Evolutionary conservation across 306 rosid genomes (phyloP), one percentile per base, ranked within the genome.

Genomic region (Alnus glutinosa): DNA sequence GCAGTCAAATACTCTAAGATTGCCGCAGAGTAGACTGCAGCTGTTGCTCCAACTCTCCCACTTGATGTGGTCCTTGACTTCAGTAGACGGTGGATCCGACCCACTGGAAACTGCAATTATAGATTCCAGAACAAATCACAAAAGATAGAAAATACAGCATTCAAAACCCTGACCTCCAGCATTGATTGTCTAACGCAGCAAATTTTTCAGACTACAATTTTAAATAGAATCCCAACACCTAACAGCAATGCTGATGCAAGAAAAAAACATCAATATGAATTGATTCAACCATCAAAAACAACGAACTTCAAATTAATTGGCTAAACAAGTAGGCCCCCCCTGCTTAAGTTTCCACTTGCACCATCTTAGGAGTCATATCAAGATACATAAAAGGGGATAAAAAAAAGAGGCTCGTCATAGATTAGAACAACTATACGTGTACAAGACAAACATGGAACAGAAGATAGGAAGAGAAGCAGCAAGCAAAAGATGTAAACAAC

Each of bases 1-100:
- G 95, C 95, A n/a, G 95, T 89, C 58, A 90, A 86, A 78, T 90
- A 90, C 84, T 90, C 95, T 85, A 90, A 78, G 74, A 90, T 91
- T 14, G 93, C 96, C 2, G 95, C 95, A 48, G 95, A 89, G 86
- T 91, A 91, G 61, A 91, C 95, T 36, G 95, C 95, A 3, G 96
- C 96, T 0, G 96, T 91, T 28, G 96, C 93, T 50, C 93, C 96
- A 12, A 91, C 96, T 75, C 93, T 86, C 51, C 96, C 96, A 66
- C 89, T 73, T n/a, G 95, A 79, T 0, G 91, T 89, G 57, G 96
- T 91, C 74, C 93, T 87, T 5, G 71, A 63, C 87, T 91, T 91
- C 84, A 91, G 75, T 19, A 89, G 86, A 18, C 93, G 85, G 84
- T 90, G 95, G 85, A 90, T 90, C 36, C 95, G 80, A 62, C 95